Evolutionary conservation across 148 eudicot species (phyloP).

Genomic region (Chenopodium suecicum): DNA sequence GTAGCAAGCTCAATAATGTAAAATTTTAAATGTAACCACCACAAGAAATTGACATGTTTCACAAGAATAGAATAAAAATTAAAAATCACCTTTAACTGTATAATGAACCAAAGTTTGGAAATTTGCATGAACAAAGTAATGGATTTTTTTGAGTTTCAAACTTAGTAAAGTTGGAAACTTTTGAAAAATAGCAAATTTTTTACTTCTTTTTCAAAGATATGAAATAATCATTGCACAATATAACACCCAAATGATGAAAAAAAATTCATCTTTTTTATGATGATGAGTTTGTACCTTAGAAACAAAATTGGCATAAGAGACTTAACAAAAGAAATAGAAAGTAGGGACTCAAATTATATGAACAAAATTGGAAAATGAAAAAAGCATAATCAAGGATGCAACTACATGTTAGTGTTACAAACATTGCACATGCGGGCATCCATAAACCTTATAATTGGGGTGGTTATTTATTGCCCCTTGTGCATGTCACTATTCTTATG

Average conservation of each 20-base stretch:
- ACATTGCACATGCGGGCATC: conserved; percentile 16
- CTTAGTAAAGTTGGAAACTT: conserved; percentile 21
- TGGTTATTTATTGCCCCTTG: conserved; percentile 8
- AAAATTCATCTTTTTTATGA: not conserved
- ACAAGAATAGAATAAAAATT: conserved; percentile 22
- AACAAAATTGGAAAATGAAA: conserved; percentile 24
- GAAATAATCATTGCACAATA: conserved; percentile 20
- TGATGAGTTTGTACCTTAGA: conserved; percentile 1
- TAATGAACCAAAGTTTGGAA: conserved; percentile 17
- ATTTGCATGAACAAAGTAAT: conserved; percentile 26
- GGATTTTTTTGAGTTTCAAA: not conserved
- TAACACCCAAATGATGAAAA: conserved; percentile 15
- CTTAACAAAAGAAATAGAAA: conserved; percentile 34
- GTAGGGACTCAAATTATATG: conserved; percentile 11
- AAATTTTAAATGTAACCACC: not conserved
- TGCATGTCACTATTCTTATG: conserved; percentile 16
- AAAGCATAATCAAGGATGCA: conserved; percentile 22
- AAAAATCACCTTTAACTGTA: conserved; percentile 5
- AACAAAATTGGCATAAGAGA: conserved; percentile 25
- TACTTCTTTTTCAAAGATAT: not conserved
- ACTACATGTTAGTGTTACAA: not conserved
- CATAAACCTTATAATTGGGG: conserved; percentile 3
- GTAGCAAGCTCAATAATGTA: conserved; percentile 16
- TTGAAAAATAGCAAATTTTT: not conserved
- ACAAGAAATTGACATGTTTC: conserved; percentile 25